These are phyloP conservation scores for Carex pumila DNA, from an alignment of 176 grass and related monocot species.

Conservation along the genomic window DNA sequence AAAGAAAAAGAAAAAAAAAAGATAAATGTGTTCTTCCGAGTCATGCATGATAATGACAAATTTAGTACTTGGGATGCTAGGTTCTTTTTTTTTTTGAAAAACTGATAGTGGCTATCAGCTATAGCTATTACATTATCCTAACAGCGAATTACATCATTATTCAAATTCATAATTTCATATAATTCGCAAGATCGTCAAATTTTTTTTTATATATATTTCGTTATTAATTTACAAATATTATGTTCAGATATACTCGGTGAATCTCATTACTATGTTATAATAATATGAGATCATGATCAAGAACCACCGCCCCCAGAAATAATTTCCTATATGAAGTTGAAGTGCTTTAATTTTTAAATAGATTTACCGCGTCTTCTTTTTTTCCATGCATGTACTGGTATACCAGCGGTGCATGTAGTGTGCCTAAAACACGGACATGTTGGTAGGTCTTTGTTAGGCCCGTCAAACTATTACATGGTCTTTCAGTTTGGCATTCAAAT, in stretches of 20 bases:
- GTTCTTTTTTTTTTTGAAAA: too few relatives aligned
- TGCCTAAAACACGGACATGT: conserved; percentile 6
- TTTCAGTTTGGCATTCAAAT: conserved; percentile 1
- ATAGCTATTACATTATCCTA: too few relatives aligned
- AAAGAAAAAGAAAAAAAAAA: not conserved
- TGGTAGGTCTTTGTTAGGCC: conserved; percentile 2
- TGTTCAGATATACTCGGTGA: not conserved
- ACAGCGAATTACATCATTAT: too few relatives aligned
- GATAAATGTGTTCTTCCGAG: not conserved
- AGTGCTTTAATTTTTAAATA: not conserved
- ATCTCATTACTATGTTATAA: not conserved
- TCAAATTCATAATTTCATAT: not conserved
- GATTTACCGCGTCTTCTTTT: conserved; percentile 1
- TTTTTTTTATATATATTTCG: not conserved
- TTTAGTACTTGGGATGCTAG: not conserved
- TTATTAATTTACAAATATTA: not conserved
- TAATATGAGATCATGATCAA: not conserved
- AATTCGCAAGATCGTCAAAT: not conserved
- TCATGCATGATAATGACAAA: not conserved
- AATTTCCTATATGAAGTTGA: not conserved
- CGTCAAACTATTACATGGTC: not conserved
- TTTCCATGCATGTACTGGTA: not conserved
- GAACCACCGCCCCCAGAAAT: not conserved
- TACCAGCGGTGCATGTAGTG: not conserved
- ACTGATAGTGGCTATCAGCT: too few relatives aligned